Conservation (phyloP, 495 filamentous ascomycete species). For the Lasiosphaeria ovina region DNA sequence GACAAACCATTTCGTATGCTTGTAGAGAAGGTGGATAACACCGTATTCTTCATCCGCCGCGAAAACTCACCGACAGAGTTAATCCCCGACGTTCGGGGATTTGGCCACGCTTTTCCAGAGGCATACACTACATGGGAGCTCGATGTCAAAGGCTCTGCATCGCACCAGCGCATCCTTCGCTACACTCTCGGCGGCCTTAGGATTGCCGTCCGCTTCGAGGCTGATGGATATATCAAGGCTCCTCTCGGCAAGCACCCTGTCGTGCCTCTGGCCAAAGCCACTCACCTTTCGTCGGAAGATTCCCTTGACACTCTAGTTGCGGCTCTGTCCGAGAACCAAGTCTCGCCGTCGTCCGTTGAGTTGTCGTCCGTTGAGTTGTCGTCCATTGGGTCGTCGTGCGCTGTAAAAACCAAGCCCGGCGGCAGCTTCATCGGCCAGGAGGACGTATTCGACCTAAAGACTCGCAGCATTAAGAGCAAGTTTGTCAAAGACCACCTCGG, state of each 20-base stretch:
- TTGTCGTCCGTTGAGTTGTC: background rate
- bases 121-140: conserved; percentile 59
- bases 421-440: conserved; percentile 41
- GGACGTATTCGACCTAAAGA: conserved; percentile 67
- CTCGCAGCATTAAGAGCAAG: conserved; percentile 44
- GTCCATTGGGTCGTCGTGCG: background rate
- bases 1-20: conserved; percentile 55
- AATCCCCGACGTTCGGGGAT: conserved; percentile 55
- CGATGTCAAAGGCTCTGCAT: conserved; percentile 49
- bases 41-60: conserved; percentile 60
- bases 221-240: conserved; percentile 53
- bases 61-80: conserved; percentile 54
- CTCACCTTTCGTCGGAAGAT: too few species aligned
- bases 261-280: background rate
- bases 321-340: background rate
- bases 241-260: background rate
- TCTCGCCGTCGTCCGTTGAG: background rate
- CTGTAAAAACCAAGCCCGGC: conserved; percentile 13
- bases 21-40: conserved; percentile 58
- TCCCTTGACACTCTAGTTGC: conserved; percentile 11
- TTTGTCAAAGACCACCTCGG: conserved; percentile 24
- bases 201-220: conserved; percentile 58
- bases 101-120: conserved; percentile 64
- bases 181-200: conserved; percentile 58
- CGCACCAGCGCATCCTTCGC: conserved; percentile 61